These are phyloP conservation scores for Corymbia calophylla DNA, from an alignment of 441 rosid genomes.

Conservation along the genomic window DNA sequence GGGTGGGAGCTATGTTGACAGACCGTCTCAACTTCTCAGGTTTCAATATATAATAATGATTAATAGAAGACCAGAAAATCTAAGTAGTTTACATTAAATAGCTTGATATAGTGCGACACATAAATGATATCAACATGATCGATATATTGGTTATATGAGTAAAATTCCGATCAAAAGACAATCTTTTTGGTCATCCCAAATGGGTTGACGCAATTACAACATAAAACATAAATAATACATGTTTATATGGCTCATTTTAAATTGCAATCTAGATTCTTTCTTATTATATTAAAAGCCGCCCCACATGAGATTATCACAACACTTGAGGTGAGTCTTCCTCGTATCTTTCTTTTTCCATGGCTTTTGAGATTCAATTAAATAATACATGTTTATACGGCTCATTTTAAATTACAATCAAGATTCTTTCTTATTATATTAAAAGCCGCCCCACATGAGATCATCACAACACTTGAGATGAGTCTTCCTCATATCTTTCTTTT, in stretches of 20 bases:
- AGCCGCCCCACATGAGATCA: not conserved
- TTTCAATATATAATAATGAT: not conserved
- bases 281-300: not conserved
- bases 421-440: not conserved
- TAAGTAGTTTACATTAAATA: not conserved
- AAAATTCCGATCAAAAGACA: not conserved
- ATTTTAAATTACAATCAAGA: not conserved
- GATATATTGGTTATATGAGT: fast-evolving
- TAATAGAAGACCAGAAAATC: not conserved
- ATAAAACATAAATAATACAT: not conserved
- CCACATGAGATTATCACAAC: not conserved
- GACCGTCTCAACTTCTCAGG: not conserved
- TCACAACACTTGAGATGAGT: fast-evolving
- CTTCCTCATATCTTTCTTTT: not conserved
- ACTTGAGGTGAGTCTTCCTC: not conserved
- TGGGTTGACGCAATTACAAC: not conserved
- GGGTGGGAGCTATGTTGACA: not conserved
- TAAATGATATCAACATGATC: not conserved
- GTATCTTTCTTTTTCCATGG: not conserved
- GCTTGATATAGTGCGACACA: fast-evolving
- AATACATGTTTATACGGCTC: not conserved
- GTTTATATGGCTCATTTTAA: not conserved
- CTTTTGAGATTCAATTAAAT: no score
- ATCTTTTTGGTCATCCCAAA: not conserved
- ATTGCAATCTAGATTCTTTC: not conserved